Evolutionary conservation across 2,329 filamentous ascomycete species (phyloP).

Genomic region (Ophiosphaerella narmari): DNA sequence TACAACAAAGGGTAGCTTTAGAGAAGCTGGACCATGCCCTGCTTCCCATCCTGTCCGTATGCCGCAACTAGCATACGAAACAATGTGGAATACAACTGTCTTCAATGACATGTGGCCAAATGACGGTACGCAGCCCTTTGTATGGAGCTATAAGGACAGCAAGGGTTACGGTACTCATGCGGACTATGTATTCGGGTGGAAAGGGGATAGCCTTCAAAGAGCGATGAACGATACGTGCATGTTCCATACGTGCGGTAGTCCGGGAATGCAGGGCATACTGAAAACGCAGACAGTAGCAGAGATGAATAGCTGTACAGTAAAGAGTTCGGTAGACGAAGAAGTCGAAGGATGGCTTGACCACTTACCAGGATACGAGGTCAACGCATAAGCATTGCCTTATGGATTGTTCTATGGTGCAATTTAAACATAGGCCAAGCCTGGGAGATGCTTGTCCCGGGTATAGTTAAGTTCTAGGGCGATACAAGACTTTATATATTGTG

Average conservation of each 20-base stretch:
- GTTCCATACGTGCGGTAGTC: slow-evolving; percentile 25
- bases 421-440: too few species aligned
- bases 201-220: slow-evolving; percentile 29
- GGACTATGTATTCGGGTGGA: slow-evolving; percentile 35
- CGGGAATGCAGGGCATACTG: slow-evolving; percentile 20
- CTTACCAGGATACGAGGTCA: slow-evolving; percentile 12
- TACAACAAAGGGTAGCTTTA: slow-evolving; percentile 25
- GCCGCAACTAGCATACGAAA: slow-evolving; percentile 40
- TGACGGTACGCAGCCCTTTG: slow-evolving; percentile 16
- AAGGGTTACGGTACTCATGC: slow-evolving; percentile 31
- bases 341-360: slow-evolving; percentile 22
- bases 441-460: too few species aligned
- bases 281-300: slow-evolving; percentile 22
- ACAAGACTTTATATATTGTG: too few species aligned
- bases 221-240: slow-evolving; percentile 29
- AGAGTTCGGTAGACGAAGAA: slow-evolving; percentile 16
- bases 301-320: slow-evolving; percentile 25
- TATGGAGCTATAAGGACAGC: slow-evolving; percentile 17
- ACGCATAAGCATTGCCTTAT: not conserved
- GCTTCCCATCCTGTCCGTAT: slow-evolving; percentile 33
- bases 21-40: slow-evolving; percentile 28
- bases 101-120: slow-evolving; percentile 33
- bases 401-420: too few species aligned
- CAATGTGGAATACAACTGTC: slow-evolving; percentile 35
- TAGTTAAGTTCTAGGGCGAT: too few species aligned